Evolutionary conservation across 257 asterid genomes (phyloP).

Genomic region (Agastache rugosa): DNA sequence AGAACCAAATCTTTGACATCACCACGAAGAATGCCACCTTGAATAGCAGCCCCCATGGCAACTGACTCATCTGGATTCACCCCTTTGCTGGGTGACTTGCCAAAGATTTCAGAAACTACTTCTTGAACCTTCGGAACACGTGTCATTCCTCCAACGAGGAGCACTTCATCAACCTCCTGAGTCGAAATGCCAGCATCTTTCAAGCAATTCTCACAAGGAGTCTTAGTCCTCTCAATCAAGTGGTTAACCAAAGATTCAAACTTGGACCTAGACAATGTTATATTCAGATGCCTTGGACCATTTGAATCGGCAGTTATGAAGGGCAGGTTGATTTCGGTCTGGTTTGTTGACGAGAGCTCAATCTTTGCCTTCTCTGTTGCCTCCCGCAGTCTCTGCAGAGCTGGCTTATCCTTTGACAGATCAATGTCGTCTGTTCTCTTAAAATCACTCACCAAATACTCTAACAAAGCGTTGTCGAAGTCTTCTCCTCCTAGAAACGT

Average conservation of each 20-base stretch:
- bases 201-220: conserved; percentile 74
- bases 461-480: conserved; percentile 66
- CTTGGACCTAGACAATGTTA: conserved; percentile 70
- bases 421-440: conserved; percentile 68
- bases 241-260: conserved; percentile 67
- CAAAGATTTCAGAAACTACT: conserved; percentile 68
- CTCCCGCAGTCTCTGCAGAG: conserved; percentile 79
- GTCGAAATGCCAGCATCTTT: conserved; percentile 70
- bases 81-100: conserved; percentile 78
- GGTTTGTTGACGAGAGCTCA: conserved; percentile 74
- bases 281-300: conserved; percentile 72
- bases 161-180: conserved; percentile 75
- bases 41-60: conserved; percentile 87
- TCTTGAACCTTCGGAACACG: conserved; percentile 79
- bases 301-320: conserved; percentile 73
- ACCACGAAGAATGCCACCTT: conserved; percentile 76
- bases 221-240: conserved; percentile 71
- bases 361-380: conserved; percentile 86
- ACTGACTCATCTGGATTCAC: conserved; percentile 86
- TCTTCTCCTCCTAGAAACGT: conserved; percentile 86
- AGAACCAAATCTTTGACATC: conserved; percentile 74
- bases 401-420: conserved; percentile 67
- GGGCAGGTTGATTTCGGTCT: conserved; percentile 75
- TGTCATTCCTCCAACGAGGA: conserved; percentile 85
- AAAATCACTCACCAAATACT: conserved; percentile 65